Conservation (phyloP, 2,329 filamentous ascomycete species). For the Sarocladium oryzae region DNA sequence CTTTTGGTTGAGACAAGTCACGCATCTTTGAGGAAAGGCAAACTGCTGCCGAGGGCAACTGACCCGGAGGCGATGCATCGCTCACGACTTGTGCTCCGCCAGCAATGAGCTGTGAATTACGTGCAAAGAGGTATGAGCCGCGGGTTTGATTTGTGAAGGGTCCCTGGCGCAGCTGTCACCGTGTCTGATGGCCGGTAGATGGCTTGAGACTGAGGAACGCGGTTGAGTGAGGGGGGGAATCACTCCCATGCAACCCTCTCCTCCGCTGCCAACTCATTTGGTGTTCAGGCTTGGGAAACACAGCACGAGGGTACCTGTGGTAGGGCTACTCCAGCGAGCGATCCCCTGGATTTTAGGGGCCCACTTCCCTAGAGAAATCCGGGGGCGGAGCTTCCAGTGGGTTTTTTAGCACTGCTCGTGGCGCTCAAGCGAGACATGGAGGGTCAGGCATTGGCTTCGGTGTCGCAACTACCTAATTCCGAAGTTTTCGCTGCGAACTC, state of each 20-base stretch:
- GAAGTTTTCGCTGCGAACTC: neutral
- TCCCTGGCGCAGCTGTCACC: neutral
- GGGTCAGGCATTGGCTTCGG: neutral
- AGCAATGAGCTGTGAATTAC: neutral
- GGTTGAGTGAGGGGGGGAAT: neutral
- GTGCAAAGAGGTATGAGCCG: neutral
- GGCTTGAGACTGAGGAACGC: neutral
- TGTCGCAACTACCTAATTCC: conserved; percentile 3
- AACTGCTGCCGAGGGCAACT: neutral
- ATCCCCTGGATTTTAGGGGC: conserved; percentile 6
- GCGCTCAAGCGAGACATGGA: neutral
- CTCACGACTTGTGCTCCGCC: neutral
- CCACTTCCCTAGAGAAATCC: conserved; percentile 4
- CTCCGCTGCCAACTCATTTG: no score
- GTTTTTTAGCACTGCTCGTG: neutral
- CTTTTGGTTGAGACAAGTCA: neutral
- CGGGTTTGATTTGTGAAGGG: neutral
- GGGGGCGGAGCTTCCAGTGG: conserved; percentile 5
- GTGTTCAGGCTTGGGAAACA: neutral
- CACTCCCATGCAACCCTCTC: neutral
- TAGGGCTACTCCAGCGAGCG: conserved; percentile 4
- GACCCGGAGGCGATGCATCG: neutral
- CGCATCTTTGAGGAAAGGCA: neutral
- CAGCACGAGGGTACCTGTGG: neutral
- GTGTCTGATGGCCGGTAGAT: neutral